Base-by-base conservation (phyloP, 2,329 filamentous ascomycete genomes). In the Xylariaceae sp. region DNA sequence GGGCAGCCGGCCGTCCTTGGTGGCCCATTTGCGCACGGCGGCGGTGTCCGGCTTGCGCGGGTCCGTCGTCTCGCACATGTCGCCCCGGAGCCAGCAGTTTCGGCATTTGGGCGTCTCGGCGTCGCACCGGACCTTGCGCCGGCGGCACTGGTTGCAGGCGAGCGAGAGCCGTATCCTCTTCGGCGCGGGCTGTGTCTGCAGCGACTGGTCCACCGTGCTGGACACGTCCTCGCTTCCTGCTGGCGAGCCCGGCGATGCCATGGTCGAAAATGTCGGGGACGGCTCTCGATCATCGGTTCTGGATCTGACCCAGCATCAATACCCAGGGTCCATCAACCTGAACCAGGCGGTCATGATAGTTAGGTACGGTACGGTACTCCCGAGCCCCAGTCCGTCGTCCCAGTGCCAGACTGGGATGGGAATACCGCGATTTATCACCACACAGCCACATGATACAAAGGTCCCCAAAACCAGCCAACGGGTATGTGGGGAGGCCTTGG, bases 91-190 rank as follows among this genome's bases (percentile, higher is more conserved):
- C 17, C 32, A 26, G 44, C 51, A 55, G 31, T 53, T 53, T 12
- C 42, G 31, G 37, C 51, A 55, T 31, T 47, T 50, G 5, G 51
- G 51, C 18, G 39, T 41, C 23, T 42, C 36, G n/a, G 49, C 46
- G 29, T 55, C 51, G 36, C 51, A 55, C 11, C 51, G 48, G 11
- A 53, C 51, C 38, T 55, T 55, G 33, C 51, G 45, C 32, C 47
- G 50, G 9, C 51, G 48, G 37, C 51, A 55, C 31, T 47, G 43
- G 17, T 30, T 30, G 28, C 28, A 30, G 28, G 28, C 28, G 7
- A 28, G 25, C 9, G 25, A 28, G 10, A 28, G 25, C 7, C 25
- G 25, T 10, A 28, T 28, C 14, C 25, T 10, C 25, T 28, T 28
- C 10, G 25, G 25, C 14, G 8, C 25, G 9, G 10, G 8, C 25